Evolutionary conservation across 1,284 basidiomycete species (phyloP).

Genomic region (Lentinula novae-zelandiae): DNA sequence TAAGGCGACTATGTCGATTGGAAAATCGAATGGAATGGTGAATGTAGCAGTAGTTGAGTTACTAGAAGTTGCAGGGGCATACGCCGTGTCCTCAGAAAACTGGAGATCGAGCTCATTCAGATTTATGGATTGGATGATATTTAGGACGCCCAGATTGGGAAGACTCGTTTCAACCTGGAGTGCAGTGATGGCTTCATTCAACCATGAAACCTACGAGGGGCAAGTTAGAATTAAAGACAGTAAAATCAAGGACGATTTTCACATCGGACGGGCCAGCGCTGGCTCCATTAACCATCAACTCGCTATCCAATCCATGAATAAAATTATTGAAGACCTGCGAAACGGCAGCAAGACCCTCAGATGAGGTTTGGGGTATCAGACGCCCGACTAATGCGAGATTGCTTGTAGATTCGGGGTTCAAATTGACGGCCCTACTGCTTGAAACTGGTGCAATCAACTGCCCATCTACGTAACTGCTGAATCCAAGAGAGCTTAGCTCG

Average conservation of each 20-base stretch:
- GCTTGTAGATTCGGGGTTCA: constrained; percentile 55
- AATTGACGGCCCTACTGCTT: constrained; percentile 46
- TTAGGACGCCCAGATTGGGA: constrained; percentile 60
- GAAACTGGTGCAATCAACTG: constrained; percentile 60
- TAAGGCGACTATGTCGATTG: constrained; percentile 61
- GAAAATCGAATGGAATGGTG: constrained; percentile 69
- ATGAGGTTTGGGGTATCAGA: constrained; percentile 57
- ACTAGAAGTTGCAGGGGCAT: constrained; percentile 57
- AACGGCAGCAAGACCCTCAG: constrained; percentile 54
- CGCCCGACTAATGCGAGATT: constrained; percentile 59
- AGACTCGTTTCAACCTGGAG: constrained; percentile 61
- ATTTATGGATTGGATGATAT: constrained; percentile 64
- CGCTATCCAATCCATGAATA: constrained; percentile 63
- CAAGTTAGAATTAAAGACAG: background rate
- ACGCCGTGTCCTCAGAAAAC: constrained; percentile 57
- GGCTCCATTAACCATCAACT: constrained; percentile 59
- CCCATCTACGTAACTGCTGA: constrained; percentile 53
- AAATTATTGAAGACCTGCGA: constrained; percentile 74
- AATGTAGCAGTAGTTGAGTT: constrained; percentile 60
- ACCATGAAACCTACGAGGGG: constrained; percentile 57
- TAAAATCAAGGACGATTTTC: constrained; percentile 14
- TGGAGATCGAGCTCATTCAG: constrained; percentile 63
- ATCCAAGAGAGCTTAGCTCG: constrained; percentile 58
- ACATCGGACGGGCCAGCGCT: constrained; percentile 63
- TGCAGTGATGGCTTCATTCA: constrained; percentile 71